Conservation (phyloP, 371 early-diverging fungal genomes). For the Mucor mucedo region DNA sequence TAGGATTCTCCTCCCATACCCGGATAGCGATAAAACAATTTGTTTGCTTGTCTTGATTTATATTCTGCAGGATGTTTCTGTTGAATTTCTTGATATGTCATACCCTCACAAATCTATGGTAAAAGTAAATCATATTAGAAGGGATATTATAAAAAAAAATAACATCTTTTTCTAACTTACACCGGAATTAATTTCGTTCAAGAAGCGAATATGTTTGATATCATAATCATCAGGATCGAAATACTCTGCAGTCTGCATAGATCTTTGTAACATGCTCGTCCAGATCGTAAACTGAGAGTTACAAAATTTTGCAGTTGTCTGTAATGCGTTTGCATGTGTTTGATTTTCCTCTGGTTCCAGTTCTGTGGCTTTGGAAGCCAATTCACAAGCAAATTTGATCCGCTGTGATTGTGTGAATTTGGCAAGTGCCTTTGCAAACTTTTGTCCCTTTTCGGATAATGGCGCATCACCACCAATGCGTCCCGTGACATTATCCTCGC, state of each 20-base stretch:
- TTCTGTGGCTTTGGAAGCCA: constrained; percentile 31
- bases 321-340: constrained; percentile 23
- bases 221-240: constrained; percentile 76
- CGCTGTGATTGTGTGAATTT: constrained; percentile 63
- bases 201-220: constrained; percentile 68
- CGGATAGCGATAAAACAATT: constrained; percentile 83
- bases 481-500: constrained; percentile 61
- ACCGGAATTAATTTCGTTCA: constrained; percentile 88
- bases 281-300: constrained; percentile 65
- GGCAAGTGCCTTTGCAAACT: constrained; percentile 71
- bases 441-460: constrained; percentile 61
- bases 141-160: neutral
- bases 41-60: constrained; percentile 66
- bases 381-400: constrained; percentile 43
- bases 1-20: constrained; percentile 88
- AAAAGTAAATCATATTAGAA: neutral
- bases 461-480: constrained; percentile 81
- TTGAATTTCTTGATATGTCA: constrained; percentile 74
- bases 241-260: constrained; percentile 70
- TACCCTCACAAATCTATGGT: constrained; percentile 49
- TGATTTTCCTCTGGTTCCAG: constrained; percentile 34
- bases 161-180: constrained; percentile 34
- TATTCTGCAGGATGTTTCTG: constrained; percentile 72
- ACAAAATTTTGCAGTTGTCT: constrained; percentile 34
- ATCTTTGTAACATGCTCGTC: constrained; percentile 78